Conservation (phyloP, 768 basidiomycete genomes). For the Hericium erinaceus region DNA sequence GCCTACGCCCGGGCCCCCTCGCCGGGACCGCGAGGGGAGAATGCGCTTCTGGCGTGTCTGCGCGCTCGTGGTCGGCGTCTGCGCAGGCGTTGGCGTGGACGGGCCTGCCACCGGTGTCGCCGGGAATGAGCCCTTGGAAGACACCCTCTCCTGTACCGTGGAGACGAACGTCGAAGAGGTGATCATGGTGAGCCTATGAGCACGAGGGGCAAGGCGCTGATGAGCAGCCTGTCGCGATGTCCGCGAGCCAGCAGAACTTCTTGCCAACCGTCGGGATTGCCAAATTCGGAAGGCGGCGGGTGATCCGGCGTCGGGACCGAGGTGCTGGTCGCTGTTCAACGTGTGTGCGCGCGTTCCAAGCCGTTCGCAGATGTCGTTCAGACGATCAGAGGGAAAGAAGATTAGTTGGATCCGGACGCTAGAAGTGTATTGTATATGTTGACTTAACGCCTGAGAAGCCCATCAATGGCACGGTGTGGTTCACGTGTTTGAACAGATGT, state of each 20-base stretch:
- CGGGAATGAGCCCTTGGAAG: background rate
- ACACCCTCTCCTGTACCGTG: background rate
- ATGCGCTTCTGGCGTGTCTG: constrained; percentile 64
- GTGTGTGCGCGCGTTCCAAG: no score
- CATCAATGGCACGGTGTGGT: no score
- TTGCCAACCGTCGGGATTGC: background rate
- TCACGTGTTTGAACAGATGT: no score
- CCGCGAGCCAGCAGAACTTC: background rate
- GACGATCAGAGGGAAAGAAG: no score
- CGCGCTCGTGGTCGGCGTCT: background rate
- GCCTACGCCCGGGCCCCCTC: constrained; percentile 76
- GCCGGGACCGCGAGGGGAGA: constrained; percentile 69
- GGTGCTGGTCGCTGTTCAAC: background rate
- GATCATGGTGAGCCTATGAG: background rate
- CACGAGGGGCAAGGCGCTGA: background rate
- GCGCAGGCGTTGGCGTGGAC: background rate
- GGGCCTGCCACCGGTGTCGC: constrained; percentile 4
- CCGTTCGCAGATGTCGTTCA: no score
- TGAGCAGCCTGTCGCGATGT: constrained; percentile 8
- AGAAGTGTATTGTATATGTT: no score
- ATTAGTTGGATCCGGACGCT: no score
- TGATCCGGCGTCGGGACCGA: background rate
- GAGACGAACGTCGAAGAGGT: constrained; percentile 1
- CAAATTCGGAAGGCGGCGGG: background rate
- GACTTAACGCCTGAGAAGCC: no score